A percentile compares a stretch with the other conserved stretches of the same genome.
These are phyloP conservation scores for Didymosphaeria variabile DNA, from an alignment of 2,329 filamentous ascomycete species.

Conservation along the genomic window DNA sequence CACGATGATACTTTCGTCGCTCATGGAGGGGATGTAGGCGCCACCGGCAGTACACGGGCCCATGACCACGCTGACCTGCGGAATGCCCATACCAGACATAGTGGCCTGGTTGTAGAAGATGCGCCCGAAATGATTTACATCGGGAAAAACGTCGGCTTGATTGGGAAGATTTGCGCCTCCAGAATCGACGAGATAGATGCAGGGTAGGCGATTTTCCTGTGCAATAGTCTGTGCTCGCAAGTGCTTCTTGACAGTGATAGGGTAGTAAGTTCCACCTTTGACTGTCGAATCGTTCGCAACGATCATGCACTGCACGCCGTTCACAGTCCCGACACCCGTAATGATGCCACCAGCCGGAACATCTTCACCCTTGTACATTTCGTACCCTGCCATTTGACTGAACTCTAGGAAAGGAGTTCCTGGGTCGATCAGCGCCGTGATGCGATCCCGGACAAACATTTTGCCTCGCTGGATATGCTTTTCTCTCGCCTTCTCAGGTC, in stretches of 20 bases:
- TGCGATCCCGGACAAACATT: slow-evolving; percentile 91
- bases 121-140: slow-evolving; percentile 92
- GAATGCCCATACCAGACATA: slow-evolving; percentile 89
- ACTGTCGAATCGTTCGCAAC: slow-evolving; percentile 97
- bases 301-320: slow-evolving; percentile 90
- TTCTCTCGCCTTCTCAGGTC: slow-evolving; percentile 80
- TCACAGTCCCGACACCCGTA: slow-evolving; percentile 87
- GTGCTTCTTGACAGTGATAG: slow-evolving; percentile 97
- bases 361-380: slow-evolving; percentile 85
- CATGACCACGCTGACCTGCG: slow-evolving; percentile 96
- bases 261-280: slow-evolving; percentile 96
- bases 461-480: slow-evolving; percentile 90
- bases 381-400: slow-evolving; percentile 88
- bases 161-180: slow-evolving; percentile 95
- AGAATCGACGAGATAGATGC: slow-evolving; percentile 95
- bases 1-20: slow-evolving; percentile 96
- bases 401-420: slow-evolving; percentile 92
- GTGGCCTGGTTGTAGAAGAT: slow-evolving; percentile 98
- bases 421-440: slow-evolving; percentile 86
- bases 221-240: slow-evolving; percentile 90
- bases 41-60: slow-evolving; percentile 95
- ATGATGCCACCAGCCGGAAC: slow-evolving; percentile 92
- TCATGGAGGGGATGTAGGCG: slow-evolving; percentile 97
- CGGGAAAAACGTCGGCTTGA: slow-evolving; percentile 95
- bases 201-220: slow-evolving; percentile 81